Base-by-base conservation (phyloP, 192 early-diverging fungal genomes). In the Oehlia diaphana region DNA sequence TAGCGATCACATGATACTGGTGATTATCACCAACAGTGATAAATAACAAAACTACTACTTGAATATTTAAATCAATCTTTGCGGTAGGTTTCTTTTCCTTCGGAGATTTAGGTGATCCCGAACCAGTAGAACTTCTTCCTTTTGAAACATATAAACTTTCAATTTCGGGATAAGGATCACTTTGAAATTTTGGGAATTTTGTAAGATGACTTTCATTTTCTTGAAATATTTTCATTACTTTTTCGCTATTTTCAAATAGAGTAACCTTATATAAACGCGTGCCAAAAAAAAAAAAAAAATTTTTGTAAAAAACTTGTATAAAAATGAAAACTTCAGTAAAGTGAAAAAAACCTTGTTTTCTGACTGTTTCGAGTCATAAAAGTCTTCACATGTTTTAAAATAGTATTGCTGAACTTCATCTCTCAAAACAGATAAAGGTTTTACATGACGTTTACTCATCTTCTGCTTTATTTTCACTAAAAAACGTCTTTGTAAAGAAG, bases 161-260 rank as follows among this genome's bases (percentile, higher is more conserved):
- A 66, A 66, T 66, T 69, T 33, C 31, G 28, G 67, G 67, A 69
- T 69, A 69, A 8, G 67, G 67, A 42, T 69, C 67, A 21, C 16
- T 37, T 5, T 37, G 28, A 42, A 39, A 69, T 42, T 37, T 33
- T 37, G 7, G 19, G 9, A 37, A 8, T 9, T 37, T 39, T 69
- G 21, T 42, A 8, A 37, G 9, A 69, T 42, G 28, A 0, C 8
- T 69, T 37, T 69, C 67, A 19, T 35, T 16, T 69, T 69, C 31
- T 37, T 21, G 13, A 3, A n/a, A 16, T 21, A 69, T 21, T 37
- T 14, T 4, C 21, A 42, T 21, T 37, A 37, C 19, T 69, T 69
- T 69, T 37, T 33, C 35, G 42, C 14, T 69, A 42, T 37, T 69
- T 69, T 69, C 67, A 69, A 16, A 7, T 21, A 69, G 37, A 37